A percentile compares a stretch with the other conserved stretches of the same genome.
Evolutionary conservation across 192 early-diverging fungal species (phyloP).

Genomic region (Dissophora ornata): DNA sequence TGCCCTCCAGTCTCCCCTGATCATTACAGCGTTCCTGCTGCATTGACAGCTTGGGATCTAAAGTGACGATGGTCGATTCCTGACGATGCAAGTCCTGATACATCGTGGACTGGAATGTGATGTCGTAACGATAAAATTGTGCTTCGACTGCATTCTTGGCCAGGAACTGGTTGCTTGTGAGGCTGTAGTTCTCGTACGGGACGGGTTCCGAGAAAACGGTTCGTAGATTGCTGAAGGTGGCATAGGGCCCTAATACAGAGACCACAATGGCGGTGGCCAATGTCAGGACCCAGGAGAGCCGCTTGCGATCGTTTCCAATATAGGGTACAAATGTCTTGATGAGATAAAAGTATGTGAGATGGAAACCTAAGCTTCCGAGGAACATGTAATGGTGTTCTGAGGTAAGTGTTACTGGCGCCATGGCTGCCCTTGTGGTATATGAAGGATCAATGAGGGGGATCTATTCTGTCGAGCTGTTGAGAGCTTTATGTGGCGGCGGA

Average conservation of each 20-base stretch:
- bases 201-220: conserved; percentile 5
- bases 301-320: conserved; percentile 33
- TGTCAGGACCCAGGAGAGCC: conserved; percentile 32
- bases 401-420: conserved; percentile 1
- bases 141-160: neutral
- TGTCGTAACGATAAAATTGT: conserved; percentile 9
- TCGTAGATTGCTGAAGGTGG: neutral
- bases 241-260: conserved; percentile 2
- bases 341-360: conserved; percentile 37
- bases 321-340: conserved; percentile 25
- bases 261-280: conserved; percentile 18
- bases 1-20: neutral
- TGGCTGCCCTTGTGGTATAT: neutral
- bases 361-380: conserved; percentile 5
- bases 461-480: too few species aligned
- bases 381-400: conserved; percentile 6
- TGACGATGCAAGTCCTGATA: neutral
- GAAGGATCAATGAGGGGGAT: neutral
- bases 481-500: too few species aligned
- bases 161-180: neutral
- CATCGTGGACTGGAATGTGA: neutral
- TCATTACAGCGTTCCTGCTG: neutral
- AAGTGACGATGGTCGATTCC: neutral
- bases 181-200: neutral
- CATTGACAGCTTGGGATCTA: neutral